Conservation (phyloP, 345 rosid species). For the Jatropha curcas region DNA sequence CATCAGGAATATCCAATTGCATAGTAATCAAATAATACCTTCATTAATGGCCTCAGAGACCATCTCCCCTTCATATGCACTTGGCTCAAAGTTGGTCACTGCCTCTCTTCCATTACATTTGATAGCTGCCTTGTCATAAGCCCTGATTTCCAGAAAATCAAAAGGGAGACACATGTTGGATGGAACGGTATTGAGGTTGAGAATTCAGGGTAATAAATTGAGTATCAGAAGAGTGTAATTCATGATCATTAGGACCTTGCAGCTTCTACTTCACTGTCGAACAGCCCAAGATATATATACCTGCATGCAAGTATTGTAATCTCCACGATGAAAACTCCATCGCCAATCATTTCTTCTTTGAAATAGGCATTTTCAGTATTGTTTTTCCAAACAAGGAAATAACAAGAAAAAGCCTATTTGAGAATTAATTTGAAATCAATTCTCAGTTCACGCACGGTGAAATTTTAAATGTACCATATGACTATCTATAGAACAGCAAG, state of each 20-base stretch:
- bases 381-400: slow-evolving; percentile 29
- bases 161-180: slow-evolving; percentile 58
- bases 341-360: slow-evolving; percentile 47
- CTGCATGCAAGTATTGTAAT: slow-evolving; percentile 91
- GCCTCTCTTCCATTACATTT: slow-evolving; percentile 38
- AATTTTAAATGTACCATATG: slow-evolving; percentile 19
- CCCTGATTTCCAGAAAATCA: slow-evolving; percentile 74
- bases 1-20: not conserved
- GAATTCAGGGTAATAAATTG: slow-evolving; percentile 49
- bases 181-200: slow-evolving; percentile 42
- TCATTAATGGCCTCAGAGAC: slow-evolving; percentile 44
- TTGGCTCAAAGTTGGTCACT: slow-evolving; percentile 43
- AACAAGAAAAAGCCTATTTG: slow-evolving; percentile 20
- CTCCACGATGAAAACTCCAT: slow-evolving; percentile 57
- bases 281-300: slow-evolving; percentile 98
- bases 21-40: slow-evolving; percentile 40
- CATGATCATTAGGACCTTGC: slow-evolving; percentile 92
- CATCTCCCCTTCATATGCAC: slow-evolving; percentile 66
- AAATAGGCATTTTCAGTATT: slow-evolving; percentile 35
- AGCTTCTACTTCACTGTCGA: slow-evolving; percentile 98
- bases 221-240: slow-evolving; percentile 52
- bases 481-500: not conserved
- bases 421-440: slow-evolving; percentile 27
- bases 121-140: slow-evolving; percentile 96
- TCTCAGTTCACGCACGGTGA: slow-evolving; percentile 27